Base-by-base conservation (phyloP, 768 basidiomycete genomes). In the Coprinopsis cinerea region DNA sequence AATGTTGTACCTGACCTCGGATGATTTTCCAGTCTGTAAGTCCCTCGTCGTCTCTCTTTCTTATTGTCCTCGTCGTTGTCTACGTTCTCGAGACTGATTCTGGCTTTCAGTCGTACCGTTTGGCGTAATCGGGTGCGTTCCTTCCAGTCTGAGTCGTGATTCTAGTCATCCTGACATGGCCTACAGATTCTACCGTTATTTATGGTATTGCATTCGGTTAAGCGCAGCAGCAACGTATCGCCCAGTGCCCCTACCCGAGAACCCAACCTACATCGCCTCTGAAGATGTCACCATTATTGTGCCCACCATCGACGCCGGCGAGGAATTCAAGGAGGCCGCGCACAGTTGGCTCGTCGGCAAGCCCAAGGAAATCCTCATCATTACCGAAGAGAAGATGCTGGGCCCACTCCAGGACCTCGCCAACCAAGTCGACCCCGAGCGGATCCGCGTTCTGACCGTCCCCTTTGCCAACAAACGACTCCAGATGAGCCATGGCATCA, bases 241-340 rank as follows among this genome's bases (percentile, higher is more conserved):
- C 52, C 92, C 92, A n/a, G 81, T 95, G 40, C 92, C 91, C 1
- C 70, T 93, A 13, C 92, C 92, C 44, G 82, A 87, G 71, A 85
- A 91, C 63, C 91, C 92, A 1, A 94, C 92, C 18, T 95, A 94
- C 64, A 71, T 88, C 60, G 87, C 92, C 45, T 76, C 80, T 1
- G 92, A 96, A 63, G 92, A 96, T 72, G 92, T 96, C 56, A 96
- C 92, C 35, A 94, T 95, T 63, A 92, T 96, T 53, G 93, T 95
- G 2, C 92, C 92, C 32, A 95, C 92, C 53, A 94, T 96, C 61
- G 92, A 96, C 64, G 92, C 93, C 2, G 93, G 92, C 44, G 91
- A 93, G 66, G 91, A 92, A 67, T 93, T 94, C 75, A 90, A 91
- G 71, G 87, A 92, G 66, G 91, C 91, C 34, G 92, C 92, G 27